A percentile compares a stretch with the other conserved stretches of the same genome.
Conservation (phyloP, 441 rosid genomes). For the Geranium incanum region DNA sequence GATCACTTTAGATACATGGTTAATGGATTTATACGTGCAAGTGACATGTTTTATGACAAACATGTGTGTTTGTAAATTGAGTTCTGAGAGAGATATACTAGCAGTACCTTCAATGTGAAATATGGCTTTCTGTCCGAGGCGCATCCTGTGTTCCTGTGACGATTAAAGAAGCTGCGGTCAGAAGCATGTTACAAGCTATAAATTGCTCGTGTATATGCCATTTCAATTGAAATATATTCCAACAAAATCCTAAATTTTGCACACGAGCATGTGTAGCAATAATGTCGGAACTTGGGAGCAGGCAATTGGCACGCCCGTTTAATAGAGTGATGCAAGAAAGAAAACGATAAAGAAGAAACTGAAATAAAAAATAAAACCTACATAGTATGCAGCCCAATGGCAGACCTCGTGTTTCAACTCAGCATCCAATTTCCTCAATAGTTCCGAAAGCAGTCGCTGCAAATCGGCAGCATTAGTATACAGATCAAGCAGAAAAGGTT, state of each 20-base stretch:
- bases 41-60: background rate
- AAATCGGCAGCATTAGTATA: constrained; percentile 14
- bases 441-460: constrained; percentile 71
- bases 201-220: background rate
- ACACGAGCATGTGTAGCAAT: background rate
- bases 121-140: constrained; percentile 81
- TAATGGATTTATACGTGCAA: background rate
- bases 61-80: background rate
- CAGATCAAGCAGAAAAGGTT: background rate
- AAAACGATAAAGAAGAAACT: constrained; percentile 4
- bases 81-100: background rate
- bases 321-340: background rate
- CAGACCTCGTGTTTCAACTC: constrained; percentile 87
- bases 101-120: constrained; percentile 88
- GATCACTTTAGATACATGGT: background rate
- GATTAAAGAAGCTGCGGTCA: background rate
- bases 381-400: constrained; percentile 96
- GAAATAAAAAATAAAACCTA: constrained; percentile 29
- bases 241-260: background rate
- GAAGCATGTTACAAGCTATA: background rate
- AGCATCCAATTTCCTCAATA: constrained; percentile 75
- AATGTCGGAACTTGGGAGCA: background rate
- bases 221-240: no score
- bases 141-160: constrained; percentile 84
- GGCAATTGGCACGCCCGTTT: background rate